These are phyloP conservation scores for Microcera coccophila DNA, from an alignment of 2,329 filamentous ascomycete species.

Conservation along the genomic window DNA sequence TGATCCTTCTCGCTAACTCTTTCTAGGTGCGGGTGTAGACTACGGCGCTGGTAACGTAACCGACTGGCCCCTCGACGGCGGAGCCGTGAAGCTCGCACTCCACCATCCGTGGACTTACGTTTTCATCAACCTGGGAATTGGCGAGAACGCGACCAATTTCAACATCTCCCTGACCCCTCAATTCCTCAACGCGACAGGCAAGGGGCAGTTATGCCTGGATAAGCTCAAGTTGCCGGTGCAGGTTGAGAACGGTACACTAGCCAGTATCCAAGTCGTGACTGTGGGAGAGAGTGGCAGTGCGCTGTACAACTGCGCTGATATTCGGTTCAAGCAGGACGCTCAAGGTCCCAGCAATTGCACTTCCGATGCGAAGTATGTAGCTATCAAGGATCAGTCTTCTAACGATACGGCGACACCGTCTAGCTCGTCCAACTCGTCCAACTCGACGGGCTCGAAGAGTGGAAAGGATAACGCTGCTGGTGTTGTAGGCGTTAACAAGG, in stretches of 20 bases:
- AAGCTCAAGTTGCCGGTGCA: conserved; percentile 53
- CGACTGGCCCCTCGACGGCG: conserved; percentile 51
- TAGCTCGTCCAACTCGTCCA: conserved; percentile 15
- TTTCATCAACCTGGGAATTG: conserved; percentile 51
- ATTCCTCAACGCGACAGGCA: conserved; percentile 56
- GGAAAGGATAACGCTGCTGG: conserved; percentile 23
- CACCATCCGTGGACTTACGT: conserved; percentile 52
- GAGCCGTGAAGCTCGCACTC: conserved; percentile 45
- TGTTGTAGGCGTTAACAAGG: conserved; percentile 19
- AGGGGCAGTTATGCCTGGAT: conserved; percentile 64
- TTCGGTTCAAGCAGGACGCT: conserved; percentile 58
- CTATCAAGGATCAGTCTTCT: conserved; percentile 29
- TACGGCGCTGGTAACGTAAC: conserved; percentile 44
- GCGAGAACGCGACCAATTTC: conserved; percentile 56
- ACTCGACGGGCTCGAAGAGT: conserved; percentile 6
- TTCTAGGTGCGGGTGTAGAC: conserved; percentile 46
- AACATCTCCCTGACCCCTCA: conserved; percentile 62
- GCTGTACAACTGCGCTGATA: conserved; percentile 73
- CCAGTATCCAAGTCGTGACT: conserved; percentile 66
- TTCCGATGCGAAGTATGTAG: conserved; percentile 42
- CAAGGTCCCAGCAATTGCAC: conserved; percentile 39
- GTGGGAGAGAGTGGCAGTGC: conserved; percentile 55
- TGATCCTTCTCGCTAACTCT: conserved; percentile 4
- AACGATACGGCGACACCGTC: conserved; percentile 14
- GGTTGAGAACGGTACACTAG: conserved; percentile 57